Evolutionary conservation across 345 rosid genomes (phyloP), one percentile per base, ranked within the genome.

Genomic region (Eucalyptus cloeziana): DNA sequence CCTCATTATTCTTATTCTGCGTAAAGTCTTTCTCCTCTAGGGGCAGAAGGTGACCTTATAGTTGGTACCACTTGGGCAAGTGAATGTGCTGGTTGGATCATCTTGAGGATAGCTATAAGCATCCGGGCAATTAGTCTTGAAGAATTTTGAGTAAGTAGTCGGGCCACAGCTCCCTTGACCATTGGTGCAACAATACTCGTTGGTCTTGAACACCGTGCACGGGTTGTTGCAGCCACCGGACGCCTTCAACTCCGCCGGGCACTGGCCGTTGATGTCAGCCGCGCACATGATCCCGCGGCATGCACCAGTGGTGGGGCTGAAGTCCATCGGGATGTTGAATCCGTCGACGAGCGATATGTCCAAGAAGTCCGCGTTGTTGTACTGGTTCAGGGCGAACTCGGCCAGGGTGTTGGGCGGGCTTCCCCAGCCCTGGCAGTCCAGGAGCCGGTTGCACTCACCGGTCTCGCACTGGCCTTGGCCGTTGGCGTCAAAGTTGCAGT

Each of bases 331-430:
- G 30, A 92, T 89, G 83, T 92, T 92, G 64, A 92, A 92, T 15
- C 93, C 92, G 12, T 92, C 92, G n/a, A 91, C 89, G 3, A 88
- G 69, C 30, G 93, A 92, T 13, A 92, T 90, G 89, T 92, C 93
- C 22, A 89, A 62, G 91, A 88, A 90, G 87, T 92, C 93, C 86
- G 45, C 43, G 40, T 40, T 40, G 40, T 40, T 40, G 56, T 30
- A 88, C 47, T 91, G 92, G 91, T 90, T 90, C 4, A 90, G 87
- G 13, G 91, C 88, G 79, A 50, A 90, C 86, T 92, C 92, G 10
- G 91, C 93, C 25, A 92, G 79, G 11, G 92, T 91, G 88, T 92
- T 91, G 7, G 91, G 93, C 7, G 91, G 89, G 40, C 51, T 7
- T 11, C 93, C 93, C 45, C 56, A 90, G 43, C 27, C 90, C 80